A percentile compares a stretch with the other conserved stretches of the same genome.
Evolutionary conservation across 768 basidiomycete genomes (phyloP).

Genomic region (Austroboletus eburneus): DNA sequence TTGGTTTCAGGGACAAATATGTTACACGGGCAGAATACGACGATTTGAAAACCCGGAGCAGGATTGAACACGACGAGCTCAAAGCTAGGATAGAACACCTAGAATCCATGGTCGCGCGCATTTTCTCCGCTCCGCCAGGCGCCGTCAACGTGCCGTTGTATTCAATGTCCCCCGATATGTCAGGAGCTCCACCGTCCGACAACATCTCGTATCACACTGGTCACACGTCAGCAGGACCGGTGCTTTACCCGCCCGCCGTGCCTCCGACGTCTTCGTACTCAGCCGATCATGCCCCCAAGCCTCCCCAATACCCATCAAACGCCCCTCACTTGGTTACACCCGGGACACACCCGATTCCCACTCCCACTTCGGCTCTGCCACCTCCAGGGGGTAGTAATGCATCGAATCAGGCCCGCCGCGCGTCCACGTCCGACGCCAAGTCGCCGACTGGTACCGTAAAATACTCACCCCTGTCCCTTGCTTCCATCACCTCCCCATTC

Average conservation of each 20-base stretch:
- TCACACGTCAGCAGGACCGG: slow-evolving; percentile 24
- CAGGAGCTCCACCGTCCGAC: slow-evolving; percentile 26
- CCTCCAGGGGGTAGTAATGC: slow-evolving; percentile 9
- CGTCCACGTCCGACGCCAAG: slow-evolving; percentile 29
- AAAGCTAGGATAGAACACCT: slow-evolving; percentile 61
- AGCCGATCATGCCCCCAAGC: slow-evolving; percentile 20
- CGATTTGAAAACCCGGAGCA: slow-evolving; percentile 56
- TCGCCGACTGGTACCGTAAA: slow-evolving; percentile 31
- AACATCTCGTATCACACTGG: slow-evolving; percentile 25
- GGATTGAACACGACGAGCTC: slow-evolving; percentile 46
- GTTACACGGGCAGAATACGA: slow-evolving; percentile 76
- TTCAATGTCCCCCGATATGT: slow-evolving; percentile 27
- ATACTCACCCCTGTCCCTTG: slow-evolving; percentile 37
- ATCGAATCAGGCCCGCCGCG: slow-evolving; percentile 24
- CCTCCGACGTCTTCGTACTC: slow-evolving; percentile 23
- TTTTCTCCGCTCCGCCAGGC: slow-evolving; percentile 28
- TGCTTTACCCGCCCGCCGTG: slow-evolving; percentile 21
- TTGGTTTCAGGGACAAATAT: slow-evolving; percentile 63
- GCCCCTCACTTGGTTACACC: slow-evolving; percentile 26
- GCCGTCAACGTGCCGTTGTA: slow-evolving; percentile 29
- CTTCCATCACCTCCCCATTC: slow-evolving; percentile 42
- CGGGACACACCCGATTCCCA: slow-evolving; percentile 17
- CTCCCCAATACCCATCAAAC: slow-evolving; percentile 25
- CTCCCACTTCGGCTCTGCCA: slow-evolving; percentile 14
- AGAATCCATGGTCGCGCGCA: slow-evolving; percentile 47